These are phyloP conservation scores for Brasenia schreberi DNA, from an alignment of 164 flowering plant species.

Conservation along the genomic window DNA sequence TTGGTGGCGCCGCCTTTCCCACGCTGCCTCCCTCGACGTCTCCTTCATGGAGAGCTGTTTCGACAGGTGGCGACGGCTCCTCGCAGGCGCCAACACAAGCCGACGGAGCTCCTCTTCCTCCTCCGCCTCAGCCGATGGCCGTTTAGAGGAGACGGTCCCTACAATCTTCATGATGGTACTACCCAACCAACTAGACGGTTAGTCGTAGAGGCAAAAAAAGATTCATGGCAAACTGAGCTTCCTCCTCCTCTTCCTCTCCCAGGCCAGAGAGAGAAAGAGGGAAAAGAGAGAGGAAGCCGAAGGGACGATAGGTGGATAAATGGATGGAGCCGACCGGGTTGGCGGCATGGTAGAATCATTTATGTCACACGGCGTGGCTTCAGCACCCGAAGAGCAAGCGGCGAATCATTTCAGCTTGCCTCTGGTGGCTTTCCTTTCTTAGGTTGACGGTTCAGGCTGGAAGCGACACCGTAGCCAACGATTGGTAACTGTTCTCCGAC, in stretches of 20 bases:
- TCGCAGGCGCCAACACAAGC: background rate
- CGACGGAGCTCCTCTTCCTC: constrained; percentile 1
- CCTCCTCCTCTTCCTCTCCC: background rate
- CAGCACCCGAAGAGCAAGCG: no score
- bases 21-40: constrained; percentile 54
- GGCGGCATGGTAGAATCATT: background rate
- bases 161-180: background rate
- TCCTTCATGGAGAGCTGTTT: constrained; percentile 74
- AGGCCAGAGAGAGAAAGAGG: background rate
- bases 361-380: no score
- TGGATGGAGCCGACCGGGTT: background rate
- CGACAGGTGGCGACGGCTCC: constrained; percentile 24
- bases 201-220: background rate
- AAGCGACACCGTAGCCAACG: background rate
- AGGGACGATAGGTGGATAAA: background rate
- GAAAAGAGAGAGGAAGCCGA: background rate
- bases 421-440: background rate
- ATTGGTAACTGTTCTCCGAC: background rate
- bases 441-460: background rate
- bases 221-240: background rate
- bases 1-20: constrained; percentile 74
- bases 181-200: background rate
- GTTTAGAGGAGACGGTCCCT: background rate
- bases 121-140: background rate
- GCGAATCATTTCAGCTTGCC: no score